phyloP scores from a whole-genome alignment of 2,329 filamentous ascomycete species.

The Lecanosticta acicola region DNA sequence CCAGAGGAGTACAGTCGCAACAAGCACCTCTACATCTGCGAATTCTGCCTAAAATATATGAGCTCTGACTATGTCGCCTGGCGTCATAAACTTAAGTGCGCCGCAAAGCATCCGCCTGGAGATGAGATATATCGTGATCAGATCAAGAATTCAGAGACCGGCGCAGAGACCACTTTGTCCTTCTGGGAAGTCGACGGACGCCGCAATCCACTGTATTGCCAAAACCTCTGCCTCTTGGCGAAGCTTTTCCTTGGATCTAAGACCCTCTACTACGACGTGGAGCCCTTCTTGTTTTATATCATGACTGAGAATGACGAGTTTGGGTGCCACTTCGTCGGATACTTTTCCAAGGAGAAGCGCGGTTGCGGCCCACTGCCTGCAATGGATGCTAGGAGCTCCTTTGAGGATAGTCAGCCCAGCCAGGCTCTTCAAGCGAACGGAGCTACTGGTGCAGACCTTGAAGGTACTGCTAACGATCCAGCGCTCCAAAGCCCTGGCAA shows the following conservation, averaged over 20 bases:
- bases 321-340: constrained; percentile 96
- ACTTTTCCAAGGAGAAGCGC: constrained; percentile 98
- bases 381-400: constrained; percentile 41
- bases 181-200: constrained; percentile 97
- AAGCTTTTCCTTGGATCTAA: constrained; percentile 99
- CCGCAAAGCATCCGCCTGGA: constrained; percentile 91
- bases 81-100: constrained; percentile 92
- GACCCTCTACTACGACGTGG: constrained; percentile 95
- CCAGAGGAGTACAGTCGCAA: constrained; percentile 98
- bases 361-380: constrained; percentile 58
- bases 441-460: constrained; percentile 8
- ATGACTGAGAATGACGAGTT: constrained; percentile 89
- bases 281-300: constrained; percentile 95
- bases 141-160: constrained; percentile 52
- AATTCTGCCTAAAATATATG: constrained; percentile 99
- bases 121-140: constrained; percentile 95
- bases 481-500: constrained; percentile 49
- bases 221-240: constrained; percentile 90
- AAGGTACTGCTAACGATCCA: constrained; percentile 25
- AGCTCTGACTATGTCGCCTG: constrained; percentile 97
- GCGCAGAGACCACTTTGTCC: constrained; percentile 45
- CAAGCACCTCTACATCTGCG: constrained; percentile 94
- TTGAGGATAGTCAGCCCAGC: constrained; percentile 16
- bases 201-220: constrained; percentile 97
- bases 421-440: constrained; percentile 1